Evolutionary conservation across 352 stramenopile species (phyloP).

Genomic region (Phytophthora ohioensis): DNA sequence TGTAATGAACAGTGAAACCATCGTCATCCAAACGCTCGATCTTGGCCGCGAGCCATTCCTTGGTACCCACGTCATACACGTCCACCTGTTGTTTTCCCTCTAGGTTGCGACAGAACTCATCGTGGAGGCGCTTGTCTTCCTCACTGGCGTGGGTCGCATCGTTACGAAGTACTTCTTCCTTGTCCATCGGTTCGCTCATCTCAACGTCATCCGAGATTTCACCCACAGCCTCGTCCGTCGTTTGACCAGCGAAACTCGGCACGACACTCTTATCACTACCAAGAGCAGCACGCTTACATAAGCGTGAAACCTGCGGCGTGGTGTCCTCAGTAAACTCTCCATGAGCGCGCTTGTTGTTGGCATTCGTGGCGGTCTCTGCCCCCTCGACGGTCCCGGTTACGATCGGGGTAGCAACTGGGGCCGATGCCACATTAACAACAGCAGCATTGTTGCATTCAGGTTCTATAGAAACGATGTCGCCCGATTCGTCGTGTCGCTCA

Average conservation of each 20-base stretch:
- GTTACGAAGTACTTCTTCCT: constrained; percentile 32
- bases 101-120: constrained; percentile 48
- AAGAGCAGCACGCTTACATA: constrained; percentile 35
- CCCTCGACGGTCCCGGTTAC: neutral
- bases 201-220: constrained; percentile 49
- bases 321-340: constrained; percentile 16
- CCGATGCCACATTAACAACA: neutral
- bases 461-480: neutral
- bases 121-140: constrained; percentile 26
- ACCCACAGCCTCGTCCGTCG: constrained; percentile 35
- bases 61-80: constrained; percentile 59
- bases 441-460: neutral
- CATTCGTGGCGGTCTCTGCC: neutral
- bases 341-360: constrained; percentile 29
- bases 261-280: neutral
- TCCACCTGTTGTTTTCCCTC: constrained; percentile 57
- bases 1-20: constrained; percentile 62
- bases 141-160: constrained; percentile 19
- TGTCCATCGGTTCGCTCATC: constrained; percentile 34
- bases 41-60: constrained; percentile 70
- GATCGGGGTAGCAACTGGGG: neutral
- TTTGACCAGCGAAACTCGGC: constrained; percentile 25
- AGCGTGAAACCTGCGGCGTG: constrained; percentile 2
- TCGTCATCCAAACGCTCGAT: constrained; percentile 47
- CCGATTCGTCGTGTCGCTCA: constrained; percentile 1